Base-by-base conservation (phyloP, 202 grass and related monocot species). In the Tripidium arundinaceum region DNA sequence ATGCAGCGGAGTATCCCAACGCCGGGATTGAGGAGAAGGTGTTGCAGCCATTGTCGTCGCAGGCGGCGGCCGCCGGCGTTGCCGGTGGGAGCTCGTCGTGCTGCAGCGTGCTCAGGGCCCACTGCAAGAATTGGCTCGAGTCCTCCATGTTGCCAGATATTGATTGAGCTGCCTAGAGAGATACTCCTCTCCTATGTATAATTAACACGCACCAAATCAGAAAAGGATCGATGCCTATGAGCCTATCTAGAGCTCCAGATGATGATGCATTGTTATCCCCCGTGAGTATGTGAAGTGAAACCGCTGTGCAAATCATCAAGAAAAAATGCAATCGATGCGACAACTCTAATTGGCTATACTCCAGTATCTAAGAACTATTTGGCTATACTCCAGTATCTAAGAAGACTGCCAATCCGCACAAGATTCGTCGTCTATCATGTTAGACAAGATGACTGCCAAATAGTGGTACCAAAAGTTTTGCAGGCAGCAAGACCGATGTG, bases 111-210 rank as follows among this genome's bases (percentile, higher is more conserved):
- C 62, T 79, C 58, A 85, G 42, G 21, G 83, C 87, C 87, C 87
- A 86, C 74, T 85, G 83, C 72, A 89, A 54, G 87, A 89, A 89
- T n/a, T 63, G 26, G 73, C 19, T 81, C 37, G 87, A 85, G 46
- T 89, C 82, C 7, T 89, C 87, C 87, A 89, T 89, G 42, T 8
- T 24, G 21, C 41, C 45, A 4, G 64, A 31, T 16, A 6, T 2
- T n/a, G 7, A 8, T 52, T 12, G 7, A 74, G 19, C 33, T 50
- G 37, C 13, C 57, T n/a, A n/a, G 18, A 38, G n/a, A n/a, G n/a
- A n/a, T n/a, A n/a, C n/a, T n/a, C n/a, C n/a, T 58, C 8, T 57
- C 21, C 22, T 26, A 36, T 31, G 27, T 55, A 25, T 47, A 31
- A 28, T 24, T 15, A 29, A 62, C 59, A 7, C 31, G 16, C 25